Evolutionary conservation across 23 red algal genomes (phyloP).

Genomic region (Gracilaria vermiculophylla): DNA sequence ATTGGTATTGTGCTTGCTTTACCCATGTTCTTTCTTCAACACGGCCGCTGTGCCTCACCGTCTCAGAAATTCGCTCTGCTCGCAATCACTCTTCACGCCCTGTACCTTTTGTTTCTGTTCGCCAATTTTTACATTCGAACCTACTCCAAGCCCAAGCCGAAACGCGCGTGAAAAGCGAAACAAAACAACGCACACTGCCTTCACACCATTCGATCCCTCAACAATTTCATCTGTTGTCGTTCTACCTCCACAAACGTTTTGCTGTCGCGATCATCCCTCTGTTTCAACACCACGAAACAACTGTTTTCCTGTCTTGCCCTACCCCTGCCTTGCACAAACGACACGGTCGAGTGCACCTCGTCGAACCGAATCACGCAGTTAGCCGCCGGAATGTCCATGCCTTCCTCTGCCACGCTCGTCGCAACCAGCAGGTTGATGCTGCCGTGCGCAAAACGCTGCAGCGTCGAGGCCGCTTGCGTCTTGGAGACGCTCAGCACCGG

Average conservation of each 20-base stretch:
- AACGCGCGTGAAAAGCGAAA: neutral
- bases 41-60: slow-evolving; percentile 32
- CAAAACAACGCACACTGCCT: neutral
- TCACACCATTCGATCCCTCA: neutral
- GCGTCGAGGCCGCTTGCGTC: neutral
- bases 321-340: slow-evolving; percentile 24
- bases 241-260: neutral
- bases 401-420: slow-evolving; percentile 50
- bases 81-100: slow-evolving; percentile 59
- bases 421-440: slow-evolving; percentile 31
- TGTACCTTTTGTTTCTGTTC: slow-evolving; percentile 50
- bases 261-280: neutral
- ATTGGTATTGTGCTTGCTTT: slow-evolving; percentile 24
- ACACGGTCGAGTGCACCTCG: slow-evolving; percentile 7
- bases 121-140: slow-evolving; percentile 56
- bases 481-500: slow-evolving; percentile 29
- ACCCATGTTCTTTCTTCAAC: slow-evolving; percentile 43
- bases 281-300: slow-evolving; percentile 5
- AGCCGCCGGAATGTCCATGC: slow-evolving; percentile 55
- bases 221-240: neutral
- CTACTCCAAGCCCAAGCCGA: slow-evolving; percentile 27
- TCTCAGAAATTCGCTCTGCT: slow-evolving; percentile 59
- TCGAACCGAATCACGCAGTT: slow-evolving; percentile 53
- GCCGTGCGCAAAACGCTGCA: slow-evolving; percentile 1
- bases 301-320: slow-evolving; percentile 6